Evolutionary conservation across 768 basidiomycete genomes (phyloP).

Genomic region (Kwoniella mangroviensis): DNA sequence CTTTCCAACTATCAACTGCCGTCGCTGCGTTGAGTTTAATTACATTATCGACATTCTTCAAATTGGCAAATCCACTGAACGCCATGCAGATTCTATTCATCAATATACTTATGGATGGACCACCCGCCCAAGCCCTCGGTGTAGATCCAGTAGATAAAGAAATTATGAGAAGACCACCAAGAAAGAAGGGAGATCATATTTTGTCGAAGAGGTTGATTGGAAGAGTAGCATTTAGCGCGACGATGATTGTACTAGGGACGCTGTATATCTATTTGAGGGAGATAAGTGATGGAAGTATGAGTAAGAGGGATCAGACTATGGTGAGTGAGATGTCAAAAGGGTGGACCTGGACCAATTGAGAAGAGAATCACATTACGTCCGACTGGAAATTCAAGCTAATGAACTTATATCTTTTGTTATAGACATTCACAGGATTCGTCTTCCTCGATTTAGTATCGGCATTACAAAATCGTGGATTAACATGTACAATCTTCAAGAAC

Average conservation of each 20-base stretch:
- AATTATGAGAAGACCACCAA: slow-evolving; percentile 90
- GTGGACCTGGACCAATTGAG: no score
- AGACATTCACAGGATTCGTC: slow-evolving; percentile 98
- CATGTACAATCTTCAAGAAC: slow-evolving; percentile 76
- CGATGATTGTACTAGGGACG: slow-evolving; percentile 86
- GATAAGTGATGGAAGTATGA: slow-evolving; percentile 79
- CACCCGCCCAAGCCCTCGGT: slow-evolving; percentile 91
- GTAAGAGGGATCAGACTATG: slow-evolving; percentile 92
- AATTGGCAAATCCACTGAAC: slow-evolving; percentile 88
- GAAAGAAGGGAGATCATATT: slow-evolving; percentile 87
- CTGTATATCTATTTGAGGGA: slow-evolving; percentile 84
- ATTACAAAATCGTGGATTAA: slow-evolving; percentile 88
- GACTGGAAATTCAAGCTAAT: background rate
- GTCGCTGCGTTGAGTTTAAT: slow-evolving; percentile 93
- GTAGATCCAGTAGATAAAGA: slow-evolving; percentile 94
- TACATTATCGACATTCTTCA: slow-evolving; percentile 87
- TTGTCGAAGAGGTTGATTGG: slow-evolving; percentile 73
- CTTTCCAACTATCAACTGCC: slow-evolving; percentile 97
- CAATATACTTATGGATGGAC: slow-evolving; percentile 99
- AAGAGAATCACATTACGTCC: background rate
- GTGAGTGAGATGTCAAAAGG: slow-evolving; percentile 61
- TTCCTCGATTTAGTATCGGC: slow-evolving; percentile 96
- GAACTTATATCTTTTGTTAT: slow-evolving; percentile 2
- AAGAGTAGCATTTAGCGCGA: slow-evolving; percentile 89
- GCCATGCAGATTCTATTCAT: slow-evolving; percentile 99